Evolutionary conservation across 495 filamentous ascomycete species (phyloP).

Genomic region (Acidiella bohemica): DNA sequence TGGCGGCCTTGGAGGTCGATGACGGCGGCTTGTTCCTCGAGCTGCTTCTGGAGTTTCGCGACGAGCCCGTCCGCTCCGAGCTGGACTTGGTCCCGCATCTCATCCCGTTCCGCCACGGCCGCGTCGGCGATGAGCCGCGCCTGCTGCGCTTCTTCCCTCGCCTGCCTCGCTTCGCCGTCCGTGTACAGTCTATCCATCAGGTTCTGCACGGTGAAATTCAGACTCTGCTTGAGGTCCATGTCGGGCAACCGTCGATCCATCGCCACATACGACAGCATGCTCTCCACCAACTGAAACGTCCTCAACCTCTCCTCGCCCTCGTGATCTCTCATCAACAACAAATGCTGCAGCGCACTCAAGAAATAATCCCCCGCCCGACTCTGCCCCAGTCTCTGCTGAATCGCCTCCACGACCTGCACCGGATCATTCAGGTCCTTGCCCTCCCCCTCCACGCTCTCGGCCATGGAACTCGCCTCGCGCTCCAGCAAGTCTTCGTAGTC

Average conservation of each 20-base stretch:
- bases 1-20: conserved; percentile 82
- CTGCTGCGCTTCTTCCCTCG: conserved; percentile 78
- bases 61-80: conserved; percentile 89
- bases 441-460: conserved; percentile 74
- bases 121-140: conserved; percentile 85
- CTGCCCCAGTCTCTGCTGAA: conserved; percentile 71
- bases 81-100: conserved; percentile 84
- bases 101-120: conserved; percentile 90
- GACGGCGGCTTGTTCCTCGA: conserved; percentile 80
- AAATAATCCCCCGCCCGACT: conserved; percentile 88
- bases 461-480: conserved; percentile 75
- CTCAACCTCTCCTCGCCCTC: conserved; percentile 81
- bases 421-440: conserved; percentile 92
- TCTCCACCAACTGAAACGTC: conserved; percentile 96
- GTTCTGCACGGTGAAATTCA: conserved; percentile 94
- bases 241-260: conserved; percentile 95
- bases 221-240: conserved; percentile 91
- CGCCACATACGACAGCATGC: conserved; percentile 96
- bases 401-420: conserved; percentile 82
- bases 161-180: conserved; percentile 83
- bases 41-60: conserved; percentile 78
- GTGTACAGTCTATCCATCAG: conserved; percentile 91
- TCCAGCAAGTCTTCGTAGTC: conserved; percentile 97
- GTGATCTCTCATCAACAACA: conserved; percentile 85
- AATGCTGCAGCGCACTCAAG: conserved; percentile 84